phyloP scores from a whole-genome alignment of 148 eudicot genomes.

The Chenopodium album region DNA sequence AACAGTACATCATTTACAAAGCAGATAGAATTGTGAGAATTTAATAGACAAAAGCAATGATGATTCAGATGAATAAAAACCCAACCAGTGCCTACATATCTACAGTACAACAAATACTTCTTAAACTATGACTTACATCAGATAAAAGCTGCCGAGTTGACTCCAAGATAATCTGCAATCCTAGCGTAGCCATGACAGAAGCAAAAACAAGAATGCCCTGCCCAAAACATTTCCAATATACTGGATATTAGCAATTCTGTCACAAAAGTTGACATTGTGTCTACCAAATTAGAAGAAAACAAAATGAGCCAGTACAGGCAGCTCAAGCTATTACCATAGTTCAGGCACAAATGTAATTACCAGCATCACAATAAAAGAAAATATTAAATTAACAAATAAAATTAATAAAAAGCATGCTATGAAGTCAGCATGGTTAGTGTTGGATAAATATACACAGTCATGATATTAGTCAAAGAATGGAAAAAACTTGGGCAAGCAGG shows the following conservation, averaged over 20 bases:
- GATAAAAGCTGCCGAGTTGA: conserved; percentile 55
- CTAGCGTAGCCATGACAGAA: conserved; percentile 95
- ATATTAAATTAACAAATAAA: not conserved
- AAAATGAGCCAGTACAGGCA: not conserved
- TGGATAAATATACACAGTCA: not conserved
- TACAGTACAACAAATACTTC: too few relatives aligned
- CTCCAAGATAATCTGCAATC: conserved; percentile 75
- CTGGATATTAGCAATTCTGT: not conserved
- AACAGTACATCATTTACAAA: not conserved
- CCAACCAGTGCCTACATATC: not conserved
- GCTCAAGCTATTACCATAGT: not conserved
- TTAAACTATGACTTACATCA: conserved; percentile 44
- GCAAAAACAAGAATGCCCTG: conserved; percentile 96
- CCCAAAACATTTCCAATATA: not conserved
- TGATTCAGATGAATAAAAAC: not conserved
- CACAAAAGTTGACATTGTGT: not conserved
- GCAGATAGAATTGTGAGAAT: not conserved
- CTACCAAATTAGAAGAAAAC: not conserved
- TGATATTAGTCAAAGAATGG: not conserved
- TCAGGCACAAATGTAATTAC: not conserved
- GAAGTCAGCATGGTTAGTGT: not conserved
- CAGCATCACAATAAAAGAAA: not conserved
- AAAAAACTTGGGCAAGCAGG: not conserved
- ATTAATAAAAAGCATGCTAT: not conserved
- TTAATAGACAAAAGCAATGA: not conserved